Conservation (phyloP, 257 asterid species). For the Nicotiana otophora region DNA sequence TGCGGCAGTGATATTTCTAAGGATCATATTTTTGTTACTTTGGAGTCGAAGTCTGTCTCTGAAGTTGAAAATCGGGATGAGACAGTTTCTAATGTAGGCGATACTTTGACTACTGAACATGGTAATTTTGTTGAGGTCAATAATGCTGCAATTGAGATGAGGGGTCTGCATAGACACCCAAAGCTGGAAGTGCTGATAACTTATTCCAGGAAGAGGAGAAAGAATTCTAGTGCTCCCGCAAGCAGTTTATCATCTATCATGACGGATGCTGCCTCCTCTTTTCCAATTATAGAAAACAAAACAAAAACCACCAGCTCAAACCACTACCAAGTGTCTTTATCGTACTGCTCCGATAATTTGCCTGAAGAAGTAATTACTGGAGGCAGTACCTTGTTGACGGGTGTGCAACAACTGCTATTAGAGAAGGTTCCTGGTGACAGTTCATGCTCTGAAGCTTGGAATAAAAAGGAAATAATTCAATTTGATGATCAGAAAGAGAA, state of each 20-base stretch:
- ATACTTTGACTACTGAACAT: conserved; percentile 2
- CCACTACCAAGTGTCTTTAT: conserved; percentile 5
- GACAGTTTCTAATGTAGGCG: not conserved
- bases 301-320: not conserved
- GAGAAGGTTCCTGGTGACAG: conserved; percentile 22
- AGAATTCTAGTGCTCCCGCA: conserved; percentile 8
- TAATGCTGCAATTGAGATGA: not conserved
- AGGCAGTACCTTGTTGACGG: conserved; percentile 21
- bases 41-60: not conserved
- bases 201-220: conserved; percentile 13
- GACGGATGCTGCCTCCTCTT: not conserved
- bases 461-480: not conserved
- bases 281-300: not conserved
- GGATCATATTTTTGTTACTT: not conserved
- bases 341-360: conserved; percentile 13
- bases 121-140: not conserved
- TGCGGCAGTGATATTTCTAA: not conserved
- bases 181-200: not conserved
- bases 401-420: conserved; percentile 18
- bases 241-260: not conserved
- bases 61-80: not conserved
- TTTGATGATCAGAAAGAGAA: conserved; percentile 17
- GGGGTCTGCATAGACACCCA: not conserved
- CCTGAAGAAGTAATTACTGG: conserved; percentile 25
- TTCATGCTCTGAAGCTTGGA: conserved; percentile 14